Base-by-base conservation (phyloP, 352 stramenopile species). In the Globisporangium cylindrosporum region DNA sequence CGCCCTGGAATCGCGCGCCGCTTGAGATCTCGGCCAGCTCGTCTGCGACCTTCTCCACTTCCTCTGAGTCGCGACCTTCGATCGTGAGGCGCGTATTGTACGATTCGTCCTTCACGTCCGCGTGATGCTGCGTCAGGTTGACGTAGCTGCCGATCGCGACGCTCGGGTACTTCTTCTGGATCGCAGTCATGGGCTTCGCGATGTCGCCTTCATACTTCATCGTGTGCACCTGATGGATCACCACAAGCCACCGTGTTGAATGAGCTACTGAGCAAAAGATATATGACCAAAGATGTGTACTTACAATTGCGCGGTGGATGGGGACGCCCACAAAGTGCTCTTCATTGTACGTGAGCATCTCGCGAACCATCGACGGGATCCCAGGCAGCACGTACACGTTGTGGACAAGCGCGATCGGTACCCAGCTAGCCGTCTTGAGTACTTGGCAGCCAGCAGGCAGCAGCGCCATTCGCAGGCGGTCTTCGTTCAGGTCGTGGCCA, bases 301-400 rank as follows among this genome's bases (percentile, higher is more conserved):
- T 67, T 79, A 95, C 88, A 38, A 90, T 84, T 4, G 81, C 80
- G 49, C 88, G 85, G 66, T 90, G 83, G 57, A 94, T 94, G 3
- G 80, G 86, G 27, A 93, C 77, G 18, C 88, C 88, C 29, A 86
- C 66, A 38, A 96, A 96, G 32, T 92, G 84, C 38, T 88, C 77
- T 70, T 93, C 82, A 59, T 93, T 93, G 34, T 73, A 77, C 24
- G 83, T 84, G 61, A 96, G 82, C 86, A 96, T 96, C 36, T 89
- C 81, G 48, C 84, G 78, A 62, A 96, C 81, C 74, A 94, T 86
- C 8, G 78, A 85, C 51, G 88, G 88, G 49, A 96, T 94, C 4
- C 88, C 88, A 1, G 88, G 88, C 6, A 96, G 73, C 46, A 96
- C 82, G 70, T 94, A 94, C 25, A 96, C 85, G 64, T 96, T 96